Percentiles rank a stretch among this genome's conserved stretches.
Evolutionary conservation across 148 eudicot genomes (phyloP).

Genomic region (Rhododendron kiyosumense): DNA sequence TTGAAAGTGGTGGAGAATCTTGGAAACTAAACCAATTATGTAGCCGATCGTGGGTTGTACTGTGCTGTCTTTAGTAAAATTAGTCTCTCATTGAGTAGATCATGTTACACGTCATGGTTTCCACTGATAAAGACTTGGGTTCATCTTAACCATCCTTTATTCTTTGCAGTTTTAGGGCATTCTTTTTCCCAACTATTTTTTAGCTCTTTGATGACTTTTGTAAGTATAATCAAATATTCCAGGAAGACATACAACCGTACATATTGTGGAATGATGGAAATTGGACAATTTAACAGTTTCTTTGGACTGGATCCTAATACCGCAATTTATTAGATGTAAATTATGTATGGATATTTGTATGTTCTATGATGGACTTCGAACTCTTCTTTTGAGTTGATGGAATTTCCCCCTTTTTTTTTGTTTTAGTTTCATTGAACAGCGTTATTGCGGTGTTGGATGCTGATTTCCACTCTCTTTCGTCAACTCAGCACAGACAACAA

Average conservation of each 20-base stretch:
- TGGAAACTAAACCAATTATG: neutral
- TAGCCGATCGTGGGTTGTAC: neutral
- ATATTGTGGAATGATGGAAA: neutral
- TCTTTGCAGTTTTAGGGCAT: neutral
- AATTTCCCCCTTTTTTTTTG: neutral
- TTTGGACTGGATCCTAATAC: neutral
- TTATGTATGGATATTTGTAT: neutral
- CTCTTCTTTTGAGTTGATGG: neutral
- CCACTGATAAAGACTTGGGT: neutral
- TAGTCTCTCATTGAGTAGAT: neutral
- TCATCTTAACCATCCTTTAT: neutral
- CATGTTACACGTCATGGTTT: neutral
- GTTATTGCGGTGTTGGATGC: slow-evolving; percentile 98
- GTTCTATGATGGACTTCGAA: neutral
- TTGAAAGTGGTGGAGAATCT: neutral
- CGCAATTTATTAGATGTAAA: neutral
- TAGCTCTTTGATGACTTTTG: neutral
- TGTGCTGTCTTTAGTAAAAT: neutral
- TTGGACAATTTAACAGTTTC: neutral
- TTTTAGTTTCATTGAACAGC: slow-evolving; percentile 89
- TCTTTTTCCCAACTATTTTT: neutral
- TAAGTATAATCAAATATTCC: neutral
- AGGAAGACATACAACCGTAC: neutral
- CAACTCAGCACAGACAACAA: slow-evolving; percentile 90
- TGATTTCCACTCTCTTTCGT: slow-evolving; percentile 95